Evolutionary conservation across 768 basidiomycete species (phyloP).

Genomic region (Tylopilus sp.): DNA sequence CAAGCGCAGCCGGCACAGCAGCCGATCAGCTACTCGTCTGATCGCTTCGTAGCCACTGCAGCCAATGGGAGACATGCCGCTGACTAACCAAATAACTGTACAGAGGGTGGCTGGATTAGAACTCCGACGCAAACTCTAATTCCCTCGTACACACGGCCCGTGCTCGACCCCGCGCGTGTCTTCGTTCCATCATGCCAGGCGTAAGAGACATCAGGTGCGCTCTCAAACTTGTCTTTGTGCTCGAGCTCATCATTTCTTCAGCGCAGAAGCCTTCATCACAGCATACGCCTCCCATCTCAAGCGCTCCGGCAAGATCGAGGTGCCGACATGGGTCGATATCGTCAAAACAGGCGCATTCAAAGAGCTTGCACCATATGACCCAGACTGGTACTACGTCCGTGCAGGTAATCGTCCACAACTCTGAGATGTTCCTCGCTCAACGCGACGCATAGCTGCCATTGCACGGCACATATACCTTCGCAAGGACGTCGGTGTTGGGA

Average conservation of each 20-base stretch:
- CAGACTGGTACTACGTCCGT: conserved; percentile 99
- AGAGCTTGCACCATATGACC: conserved; percentile 98
- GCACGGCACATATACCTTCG: conserved; percentile 99
- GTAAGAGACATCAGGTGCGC: conserved; percentile 75
- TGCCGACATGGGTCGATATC: conserved; percentile 96
- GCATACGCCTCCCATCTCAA: conserved; percentile 97
- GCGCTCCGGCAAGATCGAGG: conserved; percentile 98
- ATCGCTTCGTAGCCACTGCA: too few species aligned
- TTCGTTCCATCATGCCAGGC: conserved; percentile 65
- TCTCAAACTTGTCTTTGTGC: conserved; percentile 4
- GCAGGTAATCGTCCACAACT: conserved; percentile 63
- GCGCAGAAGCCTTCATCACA: conserved; percentile 90
- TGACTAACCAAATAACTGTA: conserved; percentile 44
- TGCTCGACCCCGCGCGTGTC: too few species aligned
- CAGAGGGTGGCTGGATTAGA: conserved; percentile 36
- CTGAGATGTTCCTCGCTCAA: background rate
- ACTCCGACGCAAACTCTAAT: conserved; percentile 35
- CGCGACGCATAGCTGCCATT: conserved; percentile 64
- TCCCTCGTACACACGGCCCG: too few species aligned
- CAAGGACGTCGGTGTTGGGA: conserved; percentile 93
- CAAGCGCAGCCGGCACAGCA: too few species aligned
- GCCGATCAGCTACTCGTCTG: too few species aligned
- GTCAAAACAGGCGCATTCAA: conserved; percentile 98
- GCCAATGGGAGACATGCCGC: conserved; percentile 3
- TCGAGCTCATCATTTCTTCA: conserved; percentile 32